Conservation (phyloP, 257 asterid species). For the Voacanga thouarsii region DNA sequence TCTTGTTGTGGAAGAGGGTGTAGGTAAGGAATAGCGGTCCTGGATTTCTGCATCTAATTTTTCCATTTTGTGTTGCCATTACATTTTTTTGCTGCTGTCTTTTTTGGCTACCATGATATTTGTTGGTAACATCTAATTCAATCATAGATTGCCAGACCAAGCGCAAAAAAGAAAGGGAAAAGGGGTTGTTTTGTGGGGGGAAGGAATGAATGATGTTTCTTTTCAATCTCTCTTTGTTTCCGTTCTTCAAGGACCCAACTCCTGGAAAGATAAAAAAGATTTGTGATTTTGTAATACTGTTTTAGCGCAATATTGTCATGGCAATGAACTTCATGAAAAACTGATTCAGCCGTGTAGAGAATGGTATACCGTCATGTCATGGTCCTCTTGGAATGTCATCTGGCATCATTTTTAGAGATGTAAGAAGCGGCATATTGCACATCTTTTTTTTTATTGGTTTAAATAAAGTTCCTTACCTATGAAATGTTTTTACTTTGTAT, state of each 20-base stretch:
- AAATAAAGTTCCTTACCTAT: not conserved
- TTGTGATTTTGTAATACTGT: not conserved
- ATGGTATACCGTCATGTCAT: too few species aligned
- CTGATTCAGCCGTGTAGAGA: too few species aligned
- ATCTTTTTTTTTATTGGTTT: not conserved
- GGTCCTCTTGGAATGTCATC: not conserved
- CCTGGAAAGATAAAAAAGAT: not conserved
- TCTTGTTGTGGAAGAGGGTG: constrained; percentile 45
- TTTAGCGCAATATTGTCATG: not conserved
- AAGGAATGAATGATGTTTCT: not conserved
- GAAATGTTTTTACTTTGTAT: not conserved
- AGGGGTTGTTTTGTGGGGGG: too few species aligned
- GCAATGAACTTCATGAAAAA: too few species aligned
- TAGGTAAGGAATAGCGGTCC: constrained; percentile 43
- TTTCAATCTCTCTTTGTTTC: not conserved
- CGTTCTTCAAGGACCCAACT: not conserved
- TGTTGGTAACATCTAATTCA: not conserved
- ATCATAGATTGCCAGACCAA: too few species aligned
- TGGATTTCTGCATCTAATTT: constrained; percentile 8
- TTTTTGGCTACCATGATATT: too few species aligned
- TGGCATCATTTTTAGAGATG: not conserved
- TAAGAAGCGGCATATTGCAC: not conserved
- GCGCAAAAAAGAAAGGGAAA: too few species aligned
- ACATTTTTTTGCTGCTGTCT: too few species aligned
- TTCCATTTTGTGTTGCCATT: not conserved